A percentile compares a stretch with the other conserved stretches of the same genome.
These are phyloP conservation scores for Ophiostoma australiae DNA, from an alignment of 2,329 filamentous ascomycete genomes.

Conservation along the genomic window DNA sequence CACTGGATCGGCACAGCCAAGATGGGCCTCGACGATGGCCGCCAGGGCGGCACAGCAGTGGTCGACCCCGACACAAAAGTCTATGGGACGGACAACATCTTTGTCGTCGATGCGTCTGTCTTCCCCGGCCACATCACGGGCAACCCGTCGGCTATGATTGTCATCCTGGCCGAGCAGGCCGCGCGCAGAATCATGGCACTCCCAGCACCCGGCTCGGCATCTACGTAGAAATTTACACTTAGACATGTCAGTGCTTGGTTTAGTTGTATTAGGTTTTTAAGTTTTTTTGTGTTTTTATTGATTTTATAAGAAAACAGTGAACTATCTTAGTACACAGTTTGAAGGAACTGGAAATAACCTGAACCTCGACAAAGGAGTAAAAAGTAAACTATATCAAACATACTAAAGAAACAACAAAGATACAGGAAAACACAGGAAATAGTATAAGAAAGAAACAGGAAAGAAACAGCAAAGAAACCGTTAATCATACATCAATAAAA, in stretches of 20 bases:
- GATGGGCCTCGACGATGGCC: conserved; percentile 54
- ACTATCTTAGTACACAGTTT: no score
- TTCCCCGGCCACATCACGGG: background rate
- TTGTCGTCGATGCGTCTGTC: background rate
- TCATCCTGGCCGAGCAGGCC: background rate
- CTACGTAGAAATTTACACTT: background rate
- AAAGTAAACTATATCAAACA: no score
- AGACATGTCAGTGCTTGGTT: no score
- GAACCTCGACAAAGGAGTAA: no score
- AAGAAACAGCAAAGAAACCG: no score
- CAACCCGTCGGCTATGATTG: background rate
- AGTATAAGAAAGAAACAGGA: no score
- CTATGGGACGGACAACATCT: conserved; percentile 59
- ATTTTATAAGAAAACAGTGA: background rate
- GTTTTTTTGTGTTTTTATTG: no score
- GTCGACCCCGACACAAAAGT: conserved; percentile 61
- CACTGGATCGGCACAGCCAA: conserved; percentile 59
- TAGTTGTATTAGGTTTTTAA: background rate
- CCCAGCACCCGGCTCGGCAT: background rate
- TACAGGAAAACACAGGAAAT: no score
- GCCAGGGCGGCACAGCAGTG: conserved; percentile 51
- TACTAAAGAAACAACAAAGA: no score
- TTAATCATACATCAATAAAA: no score
- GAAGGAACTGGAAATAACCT: no score
- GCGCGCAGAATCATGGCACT: background rate